Evolutionary conservation across 257 asterid species (phyloP).

Genomic region (Nicotiana paniculata): DNA sequence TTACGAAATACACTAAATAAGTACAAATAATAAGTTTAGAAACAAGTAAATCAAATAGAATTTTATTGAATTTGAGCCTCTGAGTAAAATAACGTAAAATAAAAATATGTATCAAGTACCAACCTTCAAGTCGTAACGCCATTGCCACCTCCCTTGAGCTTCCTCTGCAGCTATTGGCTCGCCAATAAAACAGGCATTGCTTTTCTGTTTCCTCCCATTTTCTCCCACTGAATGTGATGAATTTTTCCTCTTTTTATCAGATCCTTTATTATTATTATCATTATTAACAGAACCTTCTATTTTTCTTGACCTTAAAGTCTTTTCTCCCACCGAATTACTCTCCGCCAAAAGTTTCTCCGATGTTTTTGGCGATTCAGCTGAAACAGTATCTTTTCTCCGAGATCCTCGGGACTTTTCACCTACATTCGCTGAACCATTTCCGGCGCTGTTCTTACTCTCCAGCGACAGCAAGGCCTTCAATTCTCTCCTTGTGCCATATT

Average conservation of each 20-base stretch:
- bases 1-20: no score
- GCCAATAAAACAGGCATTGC: conserved; percentile 42
- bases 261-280: not conserved
- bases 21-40: no score
- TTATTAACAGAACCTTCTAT: conserved; percentile 17
- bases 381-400: conserved; percentile 3
- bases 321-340: conserved; percentile 19
- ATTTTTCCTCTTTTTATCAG: conserved; percentile 1
- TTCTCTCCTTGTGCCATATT: not conserved
- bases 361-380: not conserved
- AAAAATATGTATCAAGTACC: not conserved
- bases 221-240: not conserved
- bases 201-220: conserved; percentile 14
- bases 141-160: conserved; percentile 64
- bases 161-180: conserved; percentile 66
- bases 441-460: not conserved
- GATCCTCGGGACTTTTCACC: not conserved
- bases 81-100: no score
- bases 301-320: conserved; percentile 45
- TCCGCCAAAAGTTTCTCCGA: not conserved
- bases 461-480: not conserved
- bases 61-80: no score
- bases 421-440: not conserved
- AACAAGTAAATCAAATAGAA: no score
- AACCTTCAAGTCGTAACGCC: conserved; percentile 96